Evolutionary conservation across 1,139 yeast species (phyloP).

Genomic region (Scheffersomyces parashehatae): DNA sequence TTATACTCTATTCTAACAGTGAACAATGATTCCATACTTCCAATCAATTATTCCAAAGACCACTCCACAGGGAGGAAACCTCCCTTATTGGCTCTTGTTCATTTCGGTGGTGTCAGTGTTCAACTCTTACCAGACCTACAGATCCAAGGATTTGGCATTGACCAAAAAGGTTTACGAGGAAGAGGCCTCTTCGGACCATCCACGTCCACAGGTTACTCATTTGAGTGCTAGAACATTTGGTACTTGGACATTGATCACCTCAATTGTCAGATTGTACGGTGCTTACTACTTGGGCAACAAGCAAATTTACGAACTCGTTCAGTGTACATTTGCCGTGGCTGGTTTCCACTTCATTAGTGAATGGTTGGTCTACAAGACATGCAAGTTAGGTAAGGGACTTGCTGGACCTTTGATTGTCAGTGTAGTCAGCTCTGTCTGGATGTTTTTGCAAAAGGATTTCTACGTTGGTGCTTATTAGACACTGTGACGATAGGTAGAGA

Average conservation of each 20-base stretch:
- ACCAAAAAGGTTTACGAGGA: conserved; percentile 78
- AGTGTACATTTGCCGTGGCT: conserved; percentile 84
- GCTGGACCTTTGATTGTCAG: conserved; percentile 80
- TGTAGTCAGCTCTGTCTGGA: conserved; percentile 58
- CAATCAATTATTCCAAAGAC: conserved; percentile 27
- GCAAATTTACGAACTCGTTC: conserved; percentile 74
- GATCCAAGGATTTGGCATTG: conserved; percentile 61
- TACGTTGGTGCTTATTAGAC: conserved; percentile 29
- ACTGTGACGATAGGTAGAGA: too few relatives aligned
- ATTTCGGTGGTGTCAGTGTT: conserved; percentile 87
- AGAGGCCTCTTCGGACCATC: conserved; percentile 48
- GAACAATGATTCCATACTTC: conserved; percentile 14
- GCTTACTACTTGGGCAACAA: conserved; percentile 66
- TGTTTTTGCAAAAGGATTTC: conserved; percentile 56
- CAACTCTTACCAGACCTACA: conserved; percentile 87
- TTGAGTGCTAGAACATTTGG: conserved; percentile 95
- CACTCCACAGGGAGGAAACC: conserved; percentile 35
- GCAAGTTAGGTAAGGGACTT: conserved; percentile 84
- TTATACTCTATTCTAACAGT: too few relatives aligned
- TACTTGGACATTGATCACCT: conserved; percentile 91
- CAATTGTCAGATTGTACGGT: conserved; percentile 83
- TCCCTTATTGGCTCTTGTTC: conserved; percentile 51
- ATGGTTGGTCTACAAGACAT: conserved; percentile 76
- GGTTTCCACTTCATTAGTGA: conserved; percentile 81
- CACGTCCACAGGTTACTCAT: conserved; percentile 51